A percentile compares a stretch with the other conserved stretches of the same genome.
Conservation (phyloP, 2,329 filamentous ascomycete genomes). For the Fusarium subglutinans region DNA sequence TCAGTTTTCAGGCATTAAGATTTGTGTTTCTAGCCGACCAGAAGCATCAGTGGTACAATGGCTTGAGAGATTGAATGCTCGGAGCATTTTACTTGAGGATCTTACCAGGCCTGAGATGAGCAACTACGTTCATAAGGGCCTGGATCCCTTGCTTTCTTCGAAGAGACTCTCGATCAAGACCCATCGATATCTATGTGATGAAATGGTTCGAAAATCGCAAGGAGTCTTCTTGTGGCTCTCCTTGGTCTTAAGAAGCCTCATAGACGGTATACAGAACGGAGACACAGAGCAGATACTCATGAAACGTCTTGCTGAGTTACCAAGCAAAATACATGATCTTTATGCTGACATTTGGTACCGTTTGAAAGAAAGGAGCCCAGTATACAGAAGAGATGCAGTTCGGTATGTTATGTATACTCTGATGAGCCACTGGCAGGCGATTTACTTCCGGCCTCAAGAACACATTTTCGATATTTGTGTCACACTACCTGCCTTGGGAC, state of each 20-base stretch:
- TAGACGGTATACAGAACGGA: neutral
- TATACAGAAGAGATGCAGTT: neutral
- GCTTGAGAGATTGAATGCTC: rapidly evolving
- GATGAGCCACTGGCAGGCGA: rapidly evolving
- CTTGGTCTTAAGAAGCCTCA: rapidly evolving
- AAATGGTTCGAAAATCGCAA: neutral
- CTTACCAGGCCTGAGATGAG: neutral
- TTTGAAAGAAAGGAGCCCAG: neutral
- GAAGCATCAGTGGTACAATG: rapidly evolving
- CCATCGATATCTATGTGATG: neutral
- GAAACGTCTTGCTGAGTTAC: rapidly evolving
- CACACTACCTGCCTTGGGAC: neutral
- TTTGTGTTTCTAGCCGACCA: neutral
- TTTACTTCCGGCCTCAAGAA: no score
- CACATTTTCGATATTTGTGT: no score
- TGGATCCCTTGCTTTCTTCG: neutral
- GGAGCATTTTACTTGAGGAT: neutral
- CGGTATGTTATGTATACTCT: neutral
- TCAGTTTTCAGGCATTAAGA: rapidly evolving
- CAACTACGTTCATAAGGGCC: rapidly evolving
- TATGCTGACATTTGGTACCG: neutral
- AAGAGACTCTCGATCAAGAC: rapidly evolving
- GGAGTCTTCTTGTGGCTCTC: neutral
- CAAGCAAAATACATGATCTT: neutral
- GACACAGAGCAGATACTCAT: rapidly evolving